Base-by-base conservation (phyloP, 129 eudicot species). In the Mikania micrantha region DNA sequence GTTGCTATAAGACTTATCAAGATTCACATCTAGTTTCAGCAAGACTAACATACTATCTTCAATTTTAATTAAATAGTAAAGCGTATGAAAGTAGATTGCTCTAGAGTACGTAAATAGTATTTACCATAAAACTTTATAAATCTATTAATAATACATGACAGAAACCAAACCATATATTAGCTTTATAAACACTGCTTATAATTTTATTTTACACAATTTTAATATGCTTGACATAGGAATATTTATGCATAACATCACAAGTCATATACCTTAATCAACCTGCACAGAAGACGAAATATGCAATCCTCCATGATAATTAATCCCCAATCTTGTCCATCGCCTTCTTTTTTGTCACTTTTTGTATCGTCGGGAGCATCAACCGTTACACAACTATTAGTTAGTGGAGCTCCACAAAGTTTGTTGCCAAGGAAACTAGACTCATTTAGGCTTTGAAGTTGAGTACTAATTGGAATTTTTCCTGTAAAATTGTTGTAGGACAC, bases 391-490 rank as follows among this genome's bases (percentile, higher is more conserved):
- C 0, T 10, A 36, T 20, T 38, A 4, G 50, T 36, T 35, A 82
- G 49, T 7, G 84, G 79, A 50, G 29, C 29, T 67, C 72, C 72
- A 67, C 72, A 67, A 67, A 67, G 72, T 53, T 53, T 67, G 35
- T 67, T 67, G 20, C 72, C 72, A 13, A 67, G 4, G 62, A 67
- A 67, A 34, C 32, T 48, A 1, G 72, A 67, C 45, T 67, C 72
- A 0, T 67, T 13, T 1, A 67, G 19, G 62, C 72, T 67, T 20
- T 67, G 72, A 25, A 67, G 9, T 13, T 67, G 72, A 35, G 65
- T 53, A 45, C 81, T 54, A 7, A 24, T 2, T 17, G 77, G 81
- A 4, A 77, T 41, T 19, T 10, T 59, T 40, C 68, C 67, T 3
- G 16, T 19, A 3, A 36, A 20, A 10, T 11, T 61, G 31, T 19